Percentiles rank a stretch among this genome's conserved stretches.
phyloP scores from a whole-genome alignment of 1,284 basidiomycete genomes.

The Thecaphora frezii region DNA sequence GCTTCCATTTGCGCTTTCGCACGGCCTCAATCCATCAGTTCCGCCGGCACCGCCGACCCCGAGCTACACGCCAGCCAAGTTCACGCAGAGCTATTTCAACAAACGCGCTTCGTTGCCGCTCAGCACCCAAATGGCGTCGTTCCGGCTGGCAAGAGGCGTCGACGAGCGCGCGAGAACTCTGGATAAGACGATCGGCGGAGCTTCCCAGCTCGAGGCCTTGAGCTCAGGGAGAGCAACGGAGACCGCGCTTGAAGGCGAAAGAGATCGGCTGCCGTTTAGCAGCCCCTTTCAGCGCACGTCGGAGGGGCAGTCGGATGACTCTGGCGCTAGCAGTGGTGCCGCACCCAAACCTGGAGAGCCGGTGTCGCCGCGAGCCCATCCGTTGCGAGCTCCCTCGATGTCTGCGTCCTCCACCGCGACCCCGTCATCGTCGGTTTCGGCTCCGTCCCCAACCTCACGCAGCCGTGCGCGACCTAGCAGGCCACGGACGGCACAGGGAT shows the following conservation, averaged over 20 bases:
- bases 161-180: conserved; percentile 21
- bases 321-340: too few species aligned
- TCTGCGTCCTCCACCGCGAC: conserved; percentile 6
- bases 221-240: background rate
- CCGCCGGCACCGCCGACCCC: conserved; percentile 49
- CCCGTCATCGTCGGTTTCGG: conserved; percentile 7
- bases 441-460: conserved; percentile 8
- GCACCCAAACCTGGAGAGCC: conserved; percentile 17
- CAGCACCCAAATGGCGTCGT: conserved; percentile 31
- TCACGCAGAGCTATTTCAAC: conserved; percentile 36
- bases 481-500: conserved; percentile 42
- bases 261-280: conserved; percentile 17
- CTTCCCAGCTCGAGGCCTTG: background rate
- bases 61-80: conserved; percentile 22
- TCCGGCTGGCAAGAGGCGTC: conserved; percentile 17
- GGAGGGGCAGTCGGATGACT: background rate
- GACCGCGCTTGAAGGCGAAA: background rate
- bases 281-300: conserved; percentile 14
- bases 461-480: conserved; percentile 4
- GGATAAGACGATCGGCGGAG: conserved; percentile 3
- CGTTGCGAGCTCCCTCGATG: conserved; percentile 6
- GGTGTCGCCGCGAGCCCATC: conserved; percentile 22
- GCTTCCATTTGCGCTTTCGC: conserved; percentile 43
- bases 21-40: conserved; percentile 42
- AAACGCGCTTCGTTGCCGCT: conserved; percentile 48